phyloP scores from a whole-genome alignment of 2,329 filamentous ascomycete species.

The Onygena corvina region DNA sequence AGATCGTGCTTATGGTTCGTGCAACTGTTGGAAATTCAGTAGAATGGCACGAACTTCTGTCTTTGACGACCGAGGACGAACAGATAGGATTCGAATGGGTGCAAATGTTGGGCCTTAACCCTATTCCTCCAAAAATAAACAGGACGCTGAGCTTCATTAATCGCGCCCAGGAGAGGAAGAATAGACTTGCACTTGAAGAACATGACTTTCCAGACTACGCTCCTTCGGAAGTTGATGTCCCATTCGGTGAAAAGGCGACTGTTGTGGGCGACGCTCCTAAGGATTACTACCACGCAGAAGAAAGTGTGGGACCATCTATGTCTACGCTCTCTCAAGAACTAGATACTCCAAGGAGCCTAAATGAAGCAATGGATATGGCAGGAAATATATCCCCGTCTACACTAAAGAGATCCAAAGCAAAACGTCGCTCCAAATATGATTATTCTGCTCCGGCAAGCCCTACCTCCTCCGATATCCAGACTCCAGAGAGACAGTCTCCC shows the following conservation, averaged over 20 bases:
- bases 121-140: conserved; percentile 48
- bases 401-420: conserved; percentile 32
- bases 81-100: conserved; percentile 78
- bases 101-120: conserved; percentile 60
- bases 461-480: conserved; percentile 17
- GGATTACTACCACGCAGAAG: neutral
- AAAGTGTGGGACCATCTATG: too few species aligned
- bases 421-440: conserved; percentile 30
- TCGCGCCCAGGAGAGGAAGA: conserved; percentile 28
- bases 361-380: conserved; percentile 17
- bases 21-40: conserved; percentile 49
- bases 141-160: conserved; percentile 43
- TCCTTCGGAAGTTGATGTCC: conserved; percentile 46
- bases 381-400: conserved; percentile 24
- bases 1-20: conserved; percentile 78
- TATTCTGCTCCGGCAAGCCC: conserved; percentile 23
- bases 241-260: conserved; percentile 42
- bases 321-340: neutral
- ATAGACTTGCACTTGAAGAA: conserved; percentile 13
- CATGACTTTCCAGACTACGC: conserved; percentile 34
- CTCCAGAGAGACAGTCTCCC: conserved; percentile 16
- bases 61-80: conserved; percentile 62
- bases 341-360: conserved; percentile 13
- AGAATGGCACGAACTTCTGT: conserved; percentile 75
- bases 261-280: conserved; percentile 3